Conservation (phyloP, 192 early-diverging fungal species). For the Mortierella antarctica region DNA sequence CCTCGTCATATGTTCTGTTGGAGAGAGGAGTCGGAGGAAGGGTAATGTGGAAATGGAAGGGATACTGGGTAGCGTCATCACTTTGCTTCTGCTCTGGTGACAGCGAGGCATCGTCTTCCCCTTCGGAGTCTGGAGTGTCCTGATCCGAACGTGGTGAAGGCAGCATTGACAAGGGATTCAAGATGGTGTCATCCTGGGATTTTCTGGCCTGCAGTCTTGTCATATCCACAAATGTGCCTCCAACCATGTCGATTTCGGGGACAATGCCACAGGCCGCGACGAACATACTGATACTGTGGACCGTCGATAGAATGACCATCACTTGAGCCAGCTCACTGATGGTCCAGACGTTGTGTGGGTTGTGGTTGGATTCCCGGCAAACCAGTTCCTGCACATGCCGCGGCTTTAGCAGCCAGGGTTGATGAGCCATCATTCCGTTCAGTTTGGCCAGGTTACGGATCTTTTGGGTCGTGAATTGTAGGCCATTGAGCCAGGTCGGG, state of each 20-base stretch:
- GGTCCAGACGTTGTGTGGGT: constrained; percentile 62
- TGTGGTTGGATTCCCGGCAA: constrained; percentile 45
- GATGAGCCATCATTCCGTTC: constrained; percentile 59
- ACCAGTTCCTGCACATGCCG: constrained; percentile 56
- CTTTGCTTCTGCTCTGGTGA: constrained; percentile 3
- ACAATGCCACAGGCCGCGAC: constrained; percentile 65
- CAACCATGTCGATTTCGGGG: constrained; percentile 66
- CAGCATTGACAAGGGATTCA: constrained; percentile 46
- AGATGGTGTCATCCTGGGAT: constrained; percentile 21
- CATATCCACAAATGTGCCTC: constrained; percentile 54
- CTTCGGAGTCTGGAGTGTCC: constrained; percentile 5
- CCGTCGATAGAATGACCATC: constrained; percentile 59
- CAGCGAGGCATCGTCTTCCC: background rate
- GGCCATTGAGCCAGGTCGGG: constrained; percentile 61
- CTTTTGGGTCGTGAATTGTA: constrained; percentile 58
- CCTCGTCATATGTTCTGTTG: constrained; percentile 47
- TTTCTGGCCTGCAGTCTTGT: constrained; percentile 14
- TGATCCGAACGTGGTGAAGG: constrained; percentile 37
- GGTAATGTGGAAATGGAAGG: constrained; percentile 28
- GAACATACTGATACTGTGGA: constrained; percentile 64
- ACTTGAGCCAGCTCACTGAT: constrained; percentile 65
- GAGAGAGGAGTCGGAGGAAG: constrained; percentile 21
- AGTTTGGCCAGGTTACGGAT: constrained; percentile 59
- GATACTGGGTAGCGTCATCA: constrained; percentile 4
- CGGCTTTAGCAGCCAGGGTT: constrained; percentile 63